These are phyloP conservation scores for Paramecium sexaurelia DNA, from an alignment of 73 alveolate species.

Conservation along the genomic window DNA sequence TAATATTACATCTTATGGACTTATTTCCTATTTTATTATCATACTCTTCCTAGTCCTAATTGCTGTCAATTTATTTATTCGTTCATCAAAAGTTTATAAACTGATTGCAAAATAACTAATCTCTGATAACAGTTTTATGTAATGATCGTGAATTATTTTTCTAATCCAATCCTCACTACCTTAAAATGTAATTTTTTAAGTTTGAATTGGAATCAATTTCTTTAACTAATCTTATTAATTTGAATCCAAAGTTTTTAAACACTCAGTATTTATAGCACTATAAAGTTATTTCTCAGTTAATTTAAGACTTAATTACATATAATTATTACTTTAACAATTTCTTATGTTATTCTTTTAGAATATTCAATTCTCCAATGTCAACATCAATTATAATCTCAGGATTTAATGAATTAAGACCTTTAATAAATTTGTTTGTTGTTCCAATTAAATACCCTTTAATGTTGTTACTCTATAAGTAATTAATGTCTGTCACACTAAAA, in stretches of 20 bases:
- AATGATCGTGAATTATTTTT: conserved; percentile 26
- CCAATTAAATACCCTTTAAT: conserved; percentile 64
- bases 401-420: background rate
- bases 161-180: conserved; percentile 67
- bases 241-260: background rate
- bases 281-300: conserved; percentile 44
- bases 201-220: background rate
- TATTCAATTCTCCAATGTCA: conserved; percentile 3
- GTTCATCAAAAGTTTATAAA: background rate
- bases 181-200: conserved; percentile 34
- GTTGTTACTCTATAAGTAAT: background rate
- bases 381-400: conserved; percentile 59
- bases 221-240: conserved; percentile 3
- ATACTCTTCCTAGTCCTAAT: conserved; percentile 36
- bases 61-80: conserved; percentile 1
- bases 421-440: conserved; percentile 56
- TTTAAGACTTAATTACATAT: background rate
- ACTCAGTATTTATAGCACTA: conserved; percentile 37
- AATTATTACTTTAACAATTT: conserved; percentile 4
- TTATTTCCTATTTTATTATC: conserved; percentile 26
- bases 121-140: background rate
- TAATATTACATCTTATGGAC: conserved; percentile 44
- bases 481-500: conserved; percentile 43
- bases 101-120: background rate
- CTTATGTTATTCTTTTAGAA: conserved; percentile 50